Base-by-base conservation (phyloP, 1,284 basidiomycete genomes). In the Afroboletus lepidellus region DNA sequence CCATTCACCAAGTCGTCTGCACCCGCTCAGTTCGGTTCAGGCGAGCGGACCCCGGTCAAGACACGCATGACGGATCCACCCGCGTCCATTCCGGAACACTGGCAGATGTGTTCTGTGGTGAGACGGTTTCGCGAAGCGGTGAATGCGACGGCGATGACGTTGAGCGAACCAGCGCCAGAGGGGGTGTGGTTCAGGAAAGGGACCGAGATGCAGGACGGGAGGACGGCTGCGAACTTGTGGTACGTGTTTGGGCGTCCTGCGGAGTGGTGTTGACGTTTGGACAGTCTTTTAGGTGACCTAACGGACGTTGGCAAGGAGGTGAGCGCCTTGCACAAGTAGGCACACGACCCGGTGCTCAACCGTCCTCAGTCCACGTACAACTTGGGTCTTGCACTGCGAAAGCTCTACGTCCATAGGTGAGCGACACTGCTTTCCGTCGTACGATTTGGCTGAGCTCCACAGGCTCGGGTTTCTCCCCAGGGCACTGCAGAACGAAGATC, bases 301-400 rank as follows among this genome's bases (percentile, higher is more conserved):
- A 92, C 90, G 9, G 90, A 93, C 62, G 58, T 87, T 6, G 90
- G 90, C 29, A 77, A 85, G 62, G 73, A 84, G 72, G 87, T 84
- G 50, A 16, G 32, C 16, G 16, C 8, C 6, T 24, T n/a, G 29
- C 11, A 30, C 25, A 6, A 25, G 6, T 12, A 33, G 48, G 18
- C 48, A 21, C 24, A 9, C 25, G 25, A 20, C 24, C n/a, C n/a
- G 9, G 51, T 21, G 45, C 52, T 58, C 23, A 53, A 55, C 6
- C 47, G 23, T 36, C 42, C 41, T 49, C 42, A 89, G 86, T 82
- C 87, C 4, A 91, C 88, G 3, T 82, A 79, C 56, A 75, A 79
- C 42, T 84, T 84, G 57, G 90, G 90, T 1, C 61, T 63, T 33
- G 77, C 77, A 8, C 70, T 92, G 36, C 74, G 90, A 36, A 74